A percentile compares a stretch with the other conserved stretches of the same genome.
These are phyloP conservation scores for Populus pruinosa DNA, from an alignment of 345 rosid genomes.

Conservation along the genomic window DNA sequence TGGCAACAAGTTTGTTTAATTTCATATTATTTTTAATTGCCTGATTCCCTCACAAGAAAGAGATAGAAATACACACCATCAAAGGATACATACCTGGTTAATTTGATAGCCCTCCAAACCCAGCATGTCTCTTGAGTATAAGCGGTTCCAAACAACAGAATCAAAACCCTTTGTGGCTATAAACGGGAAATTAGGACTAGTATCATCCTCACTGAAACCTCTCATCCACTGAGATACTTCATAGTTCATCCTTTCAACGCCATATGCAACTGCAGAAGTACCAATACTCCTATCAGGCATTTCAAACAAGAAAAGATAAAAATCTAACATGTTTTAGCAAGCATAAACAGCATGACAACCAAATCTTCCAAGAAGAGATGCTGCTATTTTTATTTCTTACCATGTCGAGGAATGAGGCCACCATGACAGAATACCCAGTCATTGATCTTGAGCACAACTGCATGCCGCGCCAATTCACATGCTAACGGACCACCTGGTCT, in stretches of 20 bases:
- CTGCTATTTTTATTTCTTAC: slow-evolving; percentile 29
- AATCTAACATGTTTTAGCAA: neutral
- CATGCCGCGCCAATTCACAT: slow-evolving; percentile 64
- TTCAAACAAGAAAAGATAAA: slow-evolving; percentile 10
- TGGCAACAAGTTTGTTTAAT: no score
- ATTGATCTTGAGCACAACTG: slow-evolving; percentile 69
- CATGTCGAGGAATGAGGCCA: slow-evolving; percentile 93
- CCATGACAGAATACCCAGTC: slow-evolving; percentile 98
- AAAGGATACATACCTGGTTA: slow-evolving; percentile 50
- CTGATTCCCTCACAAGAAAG: neutral
- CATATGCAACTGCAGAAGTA: slow-evolving; percentile 65
- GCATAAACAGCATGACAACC: neutral
- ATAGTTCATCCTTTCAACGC: slow-evolving; percentile 74
- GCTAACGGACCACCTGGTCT: slow-evolving; percentile 89
- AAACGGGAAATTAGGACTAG: slow-evolving; percentile 55
- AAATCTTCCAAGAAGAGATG: slow-evolving; percentile 10
- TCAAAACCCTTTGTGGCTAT: slow-evolving; percentile 75
- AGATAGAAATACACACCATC: neutral
- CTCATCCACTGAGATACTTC: slow-evolving; percentile 92
- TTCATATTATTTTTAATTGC: neutral
- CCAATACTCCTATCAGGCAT: slow-evolving; percentile 33
- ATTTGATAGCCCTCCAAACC: slow-evolving; percentile 57
- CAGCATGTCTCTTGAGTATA: slow-evolving; percentile 68
- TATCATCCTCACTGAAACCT: slow-evolving; percentile 45
- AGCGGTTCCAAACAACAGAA: slow-evolving; percentile 89